phyloP scores from a whole-genome alignment of 495 filamentous ascomycete genomes.

The Melanomma pulvis-pyrius region DNA sequence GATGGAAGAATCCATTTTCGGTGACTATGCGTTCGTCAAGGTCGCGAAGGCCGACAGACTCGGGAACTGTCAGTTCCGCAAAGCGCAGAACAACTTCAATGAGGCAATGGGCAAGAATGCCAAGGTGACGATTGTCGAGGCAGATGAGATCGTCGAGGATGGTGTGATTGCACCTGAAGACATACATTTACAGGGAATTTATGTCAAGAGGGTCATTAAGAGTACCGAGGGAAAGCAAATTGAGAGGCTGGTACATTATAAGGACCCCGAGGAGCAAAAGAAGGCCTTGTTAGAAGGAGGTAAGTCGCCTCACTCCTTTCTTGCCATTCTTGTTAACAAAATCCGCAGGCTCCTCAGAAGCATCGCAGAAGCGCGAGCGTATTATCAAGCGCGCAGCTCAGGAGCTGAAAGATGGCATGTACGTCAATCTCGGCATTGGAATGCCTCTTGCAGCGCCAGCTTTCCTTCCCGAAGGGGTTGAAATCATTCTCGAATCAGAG shows the following conservation, averaged over 20 bases:
- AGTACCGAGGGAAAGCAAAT: conserved; percentile 78
- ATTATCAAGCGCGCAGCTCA: conserved; percentile 87
- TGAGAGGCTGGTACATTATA: conserved; percentile 69
- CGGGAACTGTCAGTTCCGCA: conserved; percentile 93
- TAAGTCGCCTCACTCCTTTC: conserved; percentile 56
- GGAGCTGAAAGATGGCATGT: conserved; percentile 97
- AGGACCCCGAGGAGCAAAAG: conserved; percentile 37
- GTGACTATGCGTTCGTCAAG: conserved; percentile 92
- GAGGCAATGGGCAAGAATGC: conserved; percentile 91
- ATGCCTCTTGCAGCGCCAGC: conserved; percentile 92
- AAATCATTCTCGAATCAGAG: conserved; percentile 86
- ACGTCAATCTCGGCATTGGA: conserved; percentile 90
- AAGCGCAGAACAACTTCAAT: conserved; percentile 88
- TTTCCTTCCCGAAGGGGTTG: conserved; percentile 79
- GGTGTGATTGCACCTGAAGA: conserved; percentile 80
- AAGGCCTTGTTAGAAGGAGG: conserved; percentile 40
- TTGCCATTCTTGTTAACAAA: neutral
- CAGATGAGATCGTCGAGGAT: conserved; percentile 85
- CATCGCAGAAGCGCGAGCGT: conserved; percentile 60
- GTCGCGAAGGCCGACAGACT: conserved; percentile 87
- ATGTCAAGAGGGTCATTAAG: conserved; percentile 86
- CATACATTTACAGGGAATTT: conserved; percentile 87
- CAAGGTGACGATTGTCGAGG: conserved; percentile 89
- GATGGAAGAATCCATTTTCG: conserved; percentile 84
- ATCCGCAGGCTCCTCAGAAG: conserved; percentile 23